Base-by-base conservation (phyloP, 2,329 filamentous ascomycete genomes). In the Aspergillus quadrilineatus region DNA sequence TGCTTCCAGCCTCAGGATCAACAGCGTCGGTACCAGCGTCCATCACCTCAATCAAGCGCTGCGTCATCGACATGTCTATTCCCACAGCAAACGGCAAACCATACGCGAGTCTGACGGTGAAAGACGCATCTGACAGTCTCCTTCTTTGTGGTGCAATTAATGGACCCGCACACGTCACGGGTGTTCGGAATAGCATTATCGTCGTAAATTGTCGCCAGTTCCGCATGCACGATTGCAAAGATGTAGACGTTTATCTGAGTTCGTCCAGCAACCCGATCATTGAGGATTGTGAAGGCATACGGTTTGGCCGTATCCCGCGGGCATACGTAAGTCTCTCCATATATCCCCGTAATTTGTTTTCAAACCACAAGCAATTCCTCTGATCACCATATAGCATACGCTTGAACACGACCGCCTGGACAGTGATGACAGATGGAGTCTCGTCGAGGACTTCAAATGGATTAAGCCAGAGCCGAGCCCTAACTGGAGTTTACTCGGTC, bases 381-480 rank as follows among this genome's bases (percentile, higher is more conserved):
- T 48, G 7, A 28, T n/a, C 26, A 34, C 10, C 28, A 17, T 37
- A 50, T 7, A 42, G 51, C 41, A 75, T 69, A 62, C 68, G 34
- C 57, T 72, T 43, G 59, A 69, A 15, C 67, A 72, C 30, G 69
- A 70, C 55, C 64, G 66, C 34, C 62, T 64, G 3, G 64, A 72
- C 30, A 60, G 70, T 6, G 64, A 69, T 53, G 93, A 96, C 70
- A 84, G 89, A 66, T 99, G 91, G 90, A 83, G 92, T 65, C 86
- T 94, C 67, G 89, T 97, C 14, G 90, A 97, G 72, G 94, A 99
- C 72, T 99, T 99, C 80, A 96, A 96, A 75, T 97, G 94, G 94
- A 82, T 97, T 61, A 95, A 92, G 73, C 81, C 84, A 14, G 90
- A 89, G 56, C 85, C 85, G 30, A 97, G 90, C 69, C 94, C 94